Percentiles rank a stretch among this genome's conserved stretches.
Evolutionary conservation across 2,329 filamentous ascomycete species (phyloP).

Genomic region (Lasiodiplodia hormozganensis): DNA sequence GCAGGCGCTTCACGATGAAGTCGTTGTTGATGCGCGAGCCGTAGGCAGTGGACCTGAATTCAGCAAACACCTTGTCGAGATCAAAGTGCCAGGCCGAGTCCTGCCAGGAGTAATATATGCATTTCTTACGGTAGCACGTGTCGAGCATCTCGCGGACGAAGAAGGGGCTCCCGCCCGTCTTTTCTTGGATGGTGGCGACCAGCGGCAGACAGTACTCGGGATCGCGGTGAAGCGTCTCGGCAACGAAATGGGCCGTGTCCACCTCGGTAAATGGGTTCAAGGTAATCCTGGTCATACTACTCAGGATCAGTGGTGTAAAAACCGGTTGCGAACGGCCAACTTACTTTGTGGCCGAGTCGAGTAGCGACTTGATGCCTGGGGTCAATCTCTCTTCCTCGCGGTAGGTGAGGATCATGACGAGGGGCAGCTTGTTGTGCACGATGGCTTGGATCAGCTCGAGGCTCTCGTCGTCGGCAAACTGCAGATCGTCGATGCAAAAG

Average conservation of each 20-base stretch:
- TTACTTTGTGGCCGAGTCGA: constrained; percentile 41
- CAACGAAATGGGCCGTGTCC: constrained; percentile 83
- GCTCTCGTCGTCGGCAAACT: constrained; percentile 89
- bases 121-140: constrained; percentile 83
- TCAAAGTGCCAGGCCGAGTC: constrained; percentile 84
- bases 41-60: constrained; percentile 80
- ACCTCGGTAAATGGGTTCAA: constrained; percentile 77
- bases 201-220: constrained; percentile 77
- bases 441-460: constrained; percentile 84
- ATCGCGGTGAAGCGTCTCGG: constrained; percentile 76
- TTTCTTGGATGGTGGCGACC: constrained; percentile 85
- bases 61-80: constrained; percentile 82
- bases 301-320: constrained; percentile 12
- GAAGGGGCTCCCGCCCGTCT: constrained; percentile 87
- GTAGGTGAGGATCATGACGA: constrained; percentile 79
- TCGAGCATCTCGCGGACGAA: constrained; percentile 91
- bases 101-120: constrained; percentile 90
- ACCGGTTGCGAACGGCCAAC: neutral
- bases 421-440: constrained; percentile 76
- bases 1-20: constrained; percentile 79
- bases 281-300: constrained; percentile 57
- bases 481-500: constrained; percentile 86
- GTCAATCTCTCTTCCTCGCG: constrained; percentile 50
- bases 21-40: constrained; percentile 81
- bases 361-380: constrained; percentile 44